Evolutionary conservation across 768 basidiomycete species (phyloP), one percentile per base, ranked within the genome.

Genomic region (Pisolithus sp.): DNA sequence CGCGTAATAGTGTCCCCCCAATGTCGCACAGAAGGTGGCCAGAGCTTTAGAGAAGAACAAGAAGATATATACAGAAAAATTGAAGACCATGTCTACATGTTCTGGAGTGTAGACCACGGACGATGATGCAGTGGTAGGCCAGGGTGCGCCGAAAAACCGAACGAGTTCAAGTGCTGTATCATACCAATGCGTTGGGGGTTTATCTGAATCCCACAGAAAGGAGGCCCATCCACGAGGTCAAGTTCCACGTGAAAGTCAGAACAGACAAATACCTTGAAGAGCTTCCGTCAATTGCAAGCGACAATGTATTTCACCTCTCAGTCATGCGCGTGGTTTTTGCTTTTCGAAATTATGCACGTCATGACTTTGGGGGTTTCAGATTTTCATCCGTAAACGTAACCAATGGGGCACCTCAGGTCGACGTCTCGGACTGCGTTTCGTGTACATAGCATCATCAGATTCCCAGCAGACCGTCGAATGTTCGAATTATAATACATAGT

Each of bases 401-500:
- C 30, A 7, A 10, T 31, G 30, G 7, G 30, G 9, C 30, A 26
- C 26, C 26, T 4, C 7, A 26, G 30, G 30, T n/a, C n/a, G n/a
- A n/a, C n/a, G n/a, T n/a, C n/a, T n/a, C n/a, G n/a, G n/a, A n/a
- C n/a, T n/a, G n/a, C n/a, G n/a, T n/a, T n/a, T n/a, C n/a, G n/a
- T n/a, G n/a, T n/a, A n/a, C n/a, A n/a, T n/a, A n/a, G n/a, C n/a
- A n/a, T n/a, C n/a, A n/a, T n/a, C n/a, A n/a, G 5, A 24, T 24
- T 2, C 23, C 23, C 28, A 30, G 28, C 8, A 30, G 8, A 10
- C 30, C 7, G 30, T 30, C 37, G 55, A 59, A 49, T 36, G 48
- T 64, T 66, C 64, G 64, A 67, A 65, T 49, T 50, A 39, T 59
- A 66, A 69, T 67, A 67, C 66, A 67, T 64, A 69, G 66, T 60